These are phyloP conservation scores for Tillandsia leiboldiana DNA, from an alignment of 176 grass and related monocot species.

Conservation along the genomic window DNA sequence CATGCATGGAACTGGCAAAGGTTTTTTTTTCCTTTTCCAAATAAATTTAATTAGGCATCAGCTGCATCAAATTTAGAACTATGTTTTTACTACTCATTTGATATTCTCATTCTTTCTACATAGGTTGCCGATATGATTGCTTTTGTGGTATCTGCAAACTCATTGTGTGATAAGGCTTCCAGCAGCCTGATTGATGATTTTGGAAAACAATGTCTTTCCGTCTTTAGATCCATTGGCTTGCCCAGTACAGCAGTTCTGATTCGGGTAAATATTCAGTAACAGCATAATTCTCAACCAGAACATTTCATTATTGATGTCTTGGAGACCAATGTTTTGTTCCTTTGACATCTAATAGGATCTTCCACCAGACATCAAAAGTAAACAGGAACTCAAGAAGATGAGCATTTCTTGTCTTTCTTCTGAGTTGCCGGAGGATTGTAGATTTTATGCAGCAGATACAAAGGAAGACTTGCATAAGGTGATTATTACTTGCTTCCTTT, in stretches of 20 bases:
- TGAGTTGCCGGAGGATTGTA: conserved; percentile 91
- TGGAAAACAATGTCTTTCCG: conserved; percentile 75
- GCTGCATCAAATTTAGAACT: background rate
- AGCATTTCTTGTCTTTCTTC: conserved; percentile 59
- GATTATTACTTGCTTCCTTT: conserved; percentile 2
- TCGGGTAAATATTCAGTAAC: conserved; percentile 40
- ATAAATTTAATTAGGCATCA: conserved; percentile 3
- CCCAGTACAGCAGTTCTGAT: conserved; percentile 89
- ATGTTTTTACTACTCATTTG: background rate
- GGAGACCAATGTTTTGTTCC: conserved; percentile 1
- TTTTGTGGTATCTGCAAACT: conserved; percentile 77
- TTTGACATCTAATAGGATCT: conserved; percentile 55
- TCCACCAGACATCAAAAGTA: conserved; percentile 72
- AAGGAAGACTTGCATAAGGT: conserved; percentile 97
- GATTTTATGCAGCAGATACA: conserved; percentile 77
- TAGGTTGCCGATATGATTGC: conserved; percentile 88
- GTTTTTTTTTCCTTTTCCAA: conserved; percentile 27
- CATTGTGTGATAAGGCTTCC: conserved; percentile 46
- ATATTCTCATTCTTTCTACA: conserved; percentile 25
- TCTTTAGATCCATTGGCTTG: conserved; percentile 70
- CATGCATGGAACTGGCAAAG: conserved; percentile 97
- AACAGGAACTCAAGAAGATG: conserved; percentile 80
- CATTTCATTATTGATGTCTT: conserved; percentile 3
- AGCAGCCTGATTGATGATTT: conserved; percentile 51
- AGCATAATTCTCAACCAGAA: conserved; percentile 8